Evolutionary conservation across 129 eudicot species (phyloP).

Genomic region (Sambucus nigra): DNA sequence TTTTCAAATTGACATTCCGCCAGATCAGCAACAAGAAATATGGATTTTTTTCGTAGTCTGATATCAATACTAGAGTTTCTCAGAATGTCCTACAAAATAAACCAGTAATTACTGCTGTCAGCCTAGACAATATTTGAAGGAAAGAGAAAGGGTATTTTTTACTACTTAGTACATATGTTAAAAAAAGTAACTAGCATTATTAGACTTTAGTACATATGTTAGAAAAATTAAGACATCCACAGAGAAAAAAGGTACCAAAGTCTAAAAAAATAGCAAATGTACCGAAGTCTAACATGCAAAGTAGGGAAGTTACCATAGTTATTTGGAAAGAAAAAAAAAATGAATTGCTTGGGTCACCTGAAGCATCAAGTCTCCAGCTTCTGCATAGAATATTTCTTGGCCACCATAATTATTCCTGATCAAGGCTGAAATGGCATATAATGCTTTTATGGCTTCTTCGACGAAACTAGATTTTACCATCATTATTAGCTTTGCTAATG

Average conservation of each 20-base stretch:
- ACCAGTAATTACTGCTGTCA: conserved; percentile 9
- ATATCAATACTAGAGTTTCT: conserved; percentile 66
- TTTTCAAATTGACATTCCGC: conserved; percentile 46
- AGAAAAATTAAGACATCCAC: too few relatives aligned
- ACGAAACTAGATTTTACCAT: conserved; percentile 48
- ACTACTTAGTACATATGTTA: too few relatives aligned
- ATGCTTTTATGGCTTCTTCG: conserved; percentile 78
- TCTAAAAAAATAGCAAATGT: neutral
- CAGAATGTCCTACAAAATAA: conserved; percentile 55
- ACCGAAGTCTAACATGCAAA: neutral
- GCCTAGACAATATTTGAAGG: conserved; percentile 1
- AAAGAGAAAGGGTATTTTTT: too few relatives aligned
- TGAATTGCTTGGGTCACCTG: conserved; percentile 39
- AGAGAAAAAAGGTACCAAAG: too few relatives aligned
- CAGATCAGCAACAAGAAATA: conserved; percentile 70
- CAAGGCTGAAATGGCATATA: conserved; percentile 79
- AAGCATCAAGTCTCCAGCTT: conserved; percentile 63
- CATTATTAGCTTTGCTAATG: conserved; percentile 47
- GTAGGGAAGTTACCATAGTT: neutral
- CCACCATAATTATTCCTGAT: conserved; percentile 66
- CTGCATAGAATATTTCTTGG: conserved; percentile 46
- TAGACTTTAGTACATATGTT: too few relatives aligned
- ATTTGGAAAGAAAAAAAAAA: neutral
- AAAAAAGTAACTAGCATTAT: too few relatives aligned
- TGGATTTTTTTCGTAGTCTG: conserved; percentile 55